Evolutionary conservation across 805 yeast species (phyloP).

Genomic region (Wickerhamiella slavikovae): DNA sequence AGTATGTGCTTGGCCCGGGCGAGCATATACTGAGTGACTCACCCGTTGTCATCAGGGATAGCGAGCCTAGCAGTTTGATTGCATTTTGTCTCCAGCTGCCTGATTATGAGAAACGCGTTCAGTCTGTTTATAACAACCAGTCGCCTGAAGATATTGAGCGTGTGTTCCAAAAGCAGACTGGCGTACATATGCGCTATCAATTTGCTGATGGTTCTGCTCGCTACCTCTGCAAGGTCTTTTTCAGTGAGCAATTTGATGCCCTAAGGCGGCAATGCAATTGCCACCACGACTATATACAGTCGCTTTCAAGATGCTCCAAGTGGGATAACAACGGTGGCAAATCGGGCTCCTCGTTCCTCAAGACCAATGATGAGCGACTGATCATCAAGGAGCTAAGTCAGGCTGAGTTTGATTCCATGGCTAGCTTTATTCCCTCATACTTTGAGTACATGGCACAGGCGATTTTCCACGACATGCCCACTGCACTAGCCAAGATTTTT

Average conservation of each 20-base stretch:
- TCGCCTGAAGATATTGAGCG: constrained; percentile 27
- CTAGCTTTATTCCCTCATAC: constrained; percentile 88
- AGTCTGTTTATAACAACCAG: constrained; percentile 17
- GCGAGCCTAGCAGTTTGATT: constrained; percentile 85
- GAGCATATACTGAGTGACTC: constrained; percentile 91
- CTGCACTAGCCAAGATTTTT: constrained; percentile 82
- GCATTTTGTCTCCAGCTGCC: constrained; percentile 78
- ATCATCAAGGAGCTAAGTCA: constrained; percentile 77
- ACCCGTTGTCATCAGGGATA: constrained; percentile 83
- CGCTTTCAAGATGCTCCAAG: constrained; percentile 77
- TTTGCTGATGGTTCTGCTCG: constrained; percentile 69
- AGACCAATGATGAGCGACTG: constrained; percentile 76
- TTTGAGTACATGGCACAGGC: constrained; percentile 93
- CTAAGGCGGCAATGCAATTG: constrained; percentile 68
- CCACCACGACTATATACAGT: constrained; percentile 57
- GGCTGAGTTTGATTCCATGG: constrained; percentile 79
- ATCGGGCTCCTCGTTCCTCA: constrained; percentile 83
- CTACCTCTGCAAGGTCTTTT: constrained; percentile 82
- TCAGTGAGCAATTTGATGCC: constrained; percentile 93
- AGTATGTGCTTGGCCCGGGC: constrained; percentile 54
- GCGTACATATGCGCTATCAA: constrained; percentile 81
- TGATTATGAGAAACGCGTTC: constrained; percentile 55
- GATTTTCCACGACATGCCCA: constrained; percentile 81
- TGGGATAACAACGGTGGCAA: constrained; percentile 97
- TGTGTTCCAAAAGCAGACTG: constrained; percentile 59